Conservation (phyloP, 768 basidiomycete genomes). For the Coprinopsis cinerea region DNA sequence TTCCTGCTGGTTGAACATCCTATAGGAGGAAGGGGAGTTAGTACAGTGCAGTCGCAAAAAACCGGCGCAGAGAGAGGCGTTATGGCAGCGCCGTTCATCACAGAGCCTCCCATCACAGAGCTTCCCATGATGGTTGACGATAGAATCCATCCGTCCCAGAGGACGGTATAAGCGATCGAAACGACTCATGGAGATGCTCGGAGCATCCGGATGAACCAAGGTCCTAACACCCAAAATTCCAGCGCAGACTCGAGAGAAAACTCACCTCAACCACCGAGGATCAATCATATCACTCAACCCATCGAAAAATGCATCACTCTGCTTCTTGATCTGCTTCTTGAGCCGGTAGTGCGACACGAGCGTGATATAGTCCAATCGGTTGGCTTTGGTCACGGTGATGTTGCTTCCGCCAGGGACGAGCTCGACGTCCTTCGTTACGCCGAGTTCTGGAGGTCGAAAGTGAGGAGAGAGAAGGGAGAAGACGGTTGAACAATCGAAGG, state of each 20-base stretch:
- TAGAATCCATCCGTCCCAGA: no score
- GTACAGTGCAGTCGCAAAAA: neutral
- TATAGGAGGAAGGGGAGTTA: constrained; percentile 19
- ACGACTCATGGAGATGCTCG: no score
- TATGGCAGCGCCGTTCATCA: no score
- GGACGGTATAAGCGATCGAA: no score
- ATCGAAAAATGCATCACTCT: constrained; percentile 84
- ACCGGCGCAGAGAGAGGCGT: neutral
- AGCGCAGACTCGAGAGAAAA: no score
- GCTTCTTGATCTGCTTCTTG: constrained; percentile 80
- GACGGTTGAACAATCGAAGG: no score
- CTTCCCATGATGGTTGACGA: no score
- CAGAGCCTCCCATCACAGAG: no score
- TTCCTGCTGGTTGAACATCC: constrained; percentile 98
- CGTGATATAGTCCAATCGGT: constrained; percentile 85
- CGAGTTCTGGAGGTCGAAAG: constrained; percentile 56
- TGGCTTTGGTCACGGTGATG: constrained; percentile 81
- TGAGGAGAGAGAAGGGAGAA: no score
- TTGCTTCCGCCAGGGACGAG: constrained; percentile 80
- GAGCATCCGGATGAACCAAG: neutral
- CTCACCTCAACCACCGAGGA: constrained; percentile 75
- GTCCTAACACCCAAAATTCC: no score
- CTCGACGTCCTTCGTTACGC: constrained; percentile 67
- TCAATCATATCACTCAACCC: constrained; percentile 92
- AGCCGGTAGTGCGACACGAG: constrained; percentile 85